Evolutionary conservation across 139 green algal genomes (phyloP), one percentile per base, ranked within the genome.

Genomic region (Spirogloea muscicola): DNA sequence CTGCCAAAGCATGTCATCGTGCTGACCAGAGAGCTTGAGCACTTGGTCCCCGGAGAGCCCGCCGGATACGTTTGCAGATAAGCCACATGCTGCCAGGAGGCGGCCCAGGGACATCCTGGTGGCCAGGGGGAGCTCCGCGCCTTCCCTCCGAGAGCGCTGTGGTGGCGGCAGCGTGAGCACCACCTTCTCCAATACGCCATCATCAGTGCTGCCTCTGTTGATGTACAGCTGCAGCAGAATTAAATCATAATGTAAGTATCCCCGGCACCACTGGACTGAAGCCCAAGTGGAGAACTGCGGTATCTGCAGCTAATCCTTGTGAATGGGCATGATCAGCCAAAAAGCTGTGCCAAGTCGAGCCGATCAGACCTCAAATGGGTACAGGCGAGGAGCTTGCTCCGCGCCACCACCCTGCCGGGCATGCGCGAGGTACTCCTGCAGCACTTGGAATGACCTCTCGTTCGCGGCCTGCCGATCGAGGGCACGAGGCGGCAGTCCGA

Each of bases 381-480:
- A n/a, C n/a, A n/a, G n/a, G n/a, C n/a, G n/a, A n/a, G n/a, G n/a
- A n/a, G n/a, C n/a, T n/a, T n/a, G n/a, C n/a, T n/a, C n/a, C n/a
- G n/a, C n/a, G n/a, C n/a, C n/a, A n/a, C n/a, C 21, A 55, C 46
- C 46, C 21, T 21, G 21, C 31, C 31, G 57, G 29, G 57, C 18
- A 16, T 13, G 13, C 31, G 48, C 37, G 36, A 81, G 74, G 57
- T 81, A 81, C 51, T 83, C 74, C 58, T 81, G 74, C 16, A 84
- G 42, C 55, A 81, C 25, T 36, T 84, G 72, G 37, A 81, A 81
- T 27, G 74, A 81, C 48, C n/a, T 49, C 49, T 84, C 74, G 3
- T 81, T 81, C 18, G 76, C 49, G 13, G 49, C 72, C 73, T 82
- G 71, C 65, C 25, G 62, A 43, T 6, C 27, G 9, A 58, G 42